Base-by-base conservation (phyloP, 768 basidiomycete genomes). In the Pleurotus salmoneostramineus region DNA sequence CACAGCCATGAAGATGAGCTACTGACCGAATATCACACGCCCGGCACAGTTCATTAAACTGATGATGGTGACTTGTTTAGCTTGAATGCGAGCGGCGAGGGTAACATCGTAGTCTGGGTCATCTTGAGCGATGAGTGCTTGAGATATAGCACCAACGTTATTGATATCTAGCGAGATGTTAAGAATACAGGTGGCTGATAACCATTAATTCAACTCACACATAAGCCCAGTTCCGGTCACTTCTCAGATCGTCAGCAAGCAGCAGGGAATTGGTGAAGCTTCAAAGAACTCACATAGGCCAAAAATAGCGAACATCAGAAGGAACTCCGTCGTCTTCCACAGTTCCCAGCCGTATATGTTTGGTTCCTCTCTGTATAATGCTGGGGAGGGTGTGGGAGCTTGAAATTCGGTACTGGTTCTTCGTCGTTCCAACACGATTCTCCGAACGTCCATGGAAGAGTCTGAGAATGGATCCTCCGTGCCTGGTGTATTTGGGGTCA, bases 21-120 rank as follows among this genome's bases (percentile, higher is more conserved):
- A 56, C 66, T 56, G 46, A 91, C 91, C 93, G 14, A 93, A 86
- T 21, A 84, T 58, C 46, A 95, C 80, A 42, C 95, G 83, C 1
- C 93, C 93, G 1, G 77, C 63, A 57, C 87, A 96, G 67, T 93
- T 97, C 72, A 85, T 87, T 21, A 95, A 57, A 64, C 90, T 93
- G 61, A 95, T 78, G 3, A 83, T 77, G 0, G 93, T 92, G 0
- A 97, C 95, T 64, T 97, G 93, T 3, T 82, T 76, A 0, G 91
- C 85, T 73, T 97, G 95, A 83, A 86, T 88, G 56, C 81, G 79
- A 0, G 86, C 78, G 0, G 90, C 85, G 59, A 82, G 80, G 0
- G 80, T 66, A n/a, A 83, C 82, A 62, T 93, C 84, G 65, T 89
- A 93, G 2, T 76, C 66, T 0, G 80, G 71, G 46, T 85, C 78